Conservation (phyloP, 495 filamentous ascomycete species). For the Podospora anserina region DNA sequence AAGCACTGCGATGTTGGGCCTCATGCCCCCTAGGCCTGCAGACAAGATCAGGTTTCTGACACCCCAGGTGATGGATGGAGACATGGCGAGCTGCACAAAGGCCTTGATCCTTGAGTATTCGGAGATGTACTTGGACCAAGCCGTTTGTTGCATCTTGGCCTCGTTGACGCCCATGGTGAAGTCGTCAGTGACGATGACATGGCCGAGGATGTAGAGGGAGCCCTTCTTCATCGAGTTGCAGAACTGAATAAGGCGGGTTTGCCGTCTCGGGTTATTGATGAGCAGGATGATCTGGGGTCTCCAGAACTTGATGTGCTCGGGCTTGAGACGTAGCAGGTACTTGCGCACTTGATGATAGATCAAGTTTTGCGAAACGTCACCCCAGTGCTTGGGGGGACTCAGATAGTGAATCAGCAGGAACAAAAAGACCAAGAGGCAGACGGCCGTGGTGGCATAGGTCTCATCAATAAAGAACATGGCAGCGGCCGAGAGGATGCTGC, state of each 20-base stretch:
- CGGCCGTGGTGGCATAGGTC: constrained; percentile 71
- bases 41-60: constrained; percentile 77
- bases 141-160: constrained; percentile 72
- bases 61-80: constrained; percentile 81
- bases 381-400: constrained; percentile 83
- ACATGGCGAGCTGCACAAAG: constrained; percentile 80
- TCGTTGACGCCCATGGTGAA: constrained; percentile 75
- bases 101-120: constrained; percentile 80
- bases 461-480: constrained; percentile 92
- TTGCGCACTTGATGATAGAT: constrained; percentile 93
- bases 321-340: constrained; percentile 74
- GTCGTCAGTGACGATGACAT: constrained; percentile 81
- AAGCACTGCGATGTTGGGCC: constrained; percentile 80
- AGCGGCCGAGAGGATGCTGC: constrained; percentile 67
- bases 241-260: constrained; percentile 81
- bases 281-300: constrained; percentile 80
- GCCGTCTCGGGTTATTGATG: constrained; percentile 73
- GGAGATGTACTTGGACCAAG: constrained; percentile 84
- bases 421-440: constrained; percentile 67
- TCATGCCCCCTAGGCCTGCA: constrained; percentile 83
- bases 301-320: constrained; percentile 93
- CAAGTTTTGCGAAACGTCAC: constrained; percentile 82
- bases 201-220: constrained; percentile 77
- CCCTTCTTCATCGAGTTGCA: constrained; percentile 92
- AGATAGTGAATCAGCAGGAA: constrained; percentile 84